phyloP scores from a whole-genome alignment of 208 protist genomes.

The Leishmania tropica region DNA sequence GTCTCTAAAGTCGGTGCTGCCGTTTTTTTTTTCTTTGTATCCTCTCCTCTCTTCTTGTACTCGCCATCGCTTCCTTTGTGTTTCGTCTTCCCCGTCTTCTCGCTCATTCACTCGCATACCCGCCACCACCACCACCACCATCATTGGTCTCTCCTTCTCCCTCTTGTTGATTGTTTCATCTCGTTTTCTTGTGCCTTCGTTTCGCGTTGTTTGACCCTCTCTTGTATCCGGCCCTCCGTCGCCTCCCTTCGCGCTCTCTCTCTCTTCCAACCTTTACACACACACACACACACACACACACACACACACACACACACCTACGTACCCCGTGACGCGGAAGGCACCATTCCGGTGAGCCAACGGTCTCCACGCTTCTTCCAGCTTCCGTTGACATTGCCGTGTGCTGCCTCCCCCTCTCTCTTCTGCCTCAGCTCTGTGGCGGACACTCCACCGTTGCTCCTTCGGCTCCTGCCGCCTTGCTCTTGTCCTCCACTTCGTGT shows the following conservation, averaged over 20 bases:
- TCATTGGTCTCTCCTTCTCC: neutral
- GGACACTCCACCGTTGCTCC: neutral
- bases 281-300: neutral
- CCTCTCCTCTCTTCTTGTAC: conserved; percentile 1
- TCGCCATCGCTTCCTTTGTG: neutral
- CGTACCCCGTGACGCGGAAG: neutral
- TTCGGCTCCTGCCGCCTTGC: neutral
- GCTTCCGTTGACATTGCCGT: neutral
- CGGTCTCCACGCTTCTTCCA: neutral
- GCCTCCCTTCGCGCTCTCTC: neutral
- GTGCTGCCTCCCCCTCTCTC: neutral
- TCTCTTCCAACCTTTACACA: neutral
- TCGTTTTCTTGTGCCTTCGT: neutral
- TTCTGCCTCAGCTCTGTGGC: neutral
- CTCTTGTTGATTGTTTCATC: neutral
- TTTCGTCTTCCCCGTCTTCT: neutral
- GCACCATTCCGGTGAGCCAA: neutral
- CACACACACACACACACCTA: neutral
- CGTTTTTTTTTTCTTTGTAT: neutral
- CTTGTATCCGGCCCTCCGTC: neutral
- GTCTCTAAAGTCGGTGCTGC: neutral
- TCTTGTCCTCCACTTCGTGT: neutral
- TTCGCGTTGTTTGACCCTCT: neutral
- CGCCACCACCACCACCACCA: neutral
- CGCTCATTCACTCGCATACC: neutral